Percentiles rank a stretch among this genome's conserved stretches.
Evolutionary conservation across 495 filamentous ascomycete species (phyloP).

Genomic region (Mycothermus thermophilus): DNA sequence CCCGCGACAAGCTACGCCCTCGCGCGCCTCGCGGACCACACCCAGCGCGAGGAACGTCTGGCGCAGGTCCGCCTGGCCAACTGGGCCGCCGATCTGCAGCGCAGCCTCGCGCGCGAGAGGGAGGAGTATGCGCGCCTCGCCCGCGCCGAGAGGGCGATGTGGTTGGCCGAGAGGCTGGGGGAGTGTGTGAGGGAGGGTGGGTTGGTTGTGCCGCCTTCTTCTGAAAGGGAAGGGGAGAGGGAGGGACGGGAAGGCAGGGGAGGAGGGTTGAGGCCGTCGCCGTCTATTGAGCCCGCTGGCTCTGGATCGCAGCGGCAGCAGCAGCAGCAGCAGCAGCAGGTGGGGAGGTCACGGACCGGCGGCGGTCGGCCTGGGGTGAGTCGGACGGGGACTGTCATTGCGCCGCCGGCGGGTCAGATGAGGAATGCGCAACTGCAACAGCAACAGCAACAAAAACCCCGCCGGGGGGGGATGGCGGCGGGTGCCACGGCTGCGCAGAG

Average conservation of each 20-base stretch:
- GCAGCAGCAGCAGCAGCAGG: background rate
- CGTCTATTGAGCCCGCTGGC: background rate
- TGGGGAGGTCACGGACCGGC: too few species aligned
- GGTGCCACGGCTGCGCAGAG: too few species aligned
- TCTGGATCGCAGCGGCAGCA: background rate
- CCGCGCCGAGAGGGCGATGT: slow-evolving; percentile 57
- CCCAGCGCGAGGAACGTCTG: slow-evolving; percentile 56
- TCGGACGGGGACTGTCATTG: too few species aligned
- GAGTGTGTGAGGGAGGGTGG: slow-evolving; percentile 65
- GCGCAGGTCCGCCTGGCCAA: slow-evolving; percentile 70
- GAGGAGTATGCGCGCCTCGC: slow-evolving; percentile 59
- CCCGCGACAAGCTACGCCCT: slow-evolving; percentile 46
- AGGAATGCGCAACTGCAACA: too few species aligned
- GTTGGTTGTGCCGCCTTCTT: slow-evolving; percentile 31
- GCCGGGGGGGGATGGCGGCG: too few species aligned
- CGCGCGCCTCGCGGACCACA: slow-evolving; percentile 56
- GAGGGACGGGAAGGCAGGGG: background rate
- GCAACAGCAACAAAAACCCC: background rate
- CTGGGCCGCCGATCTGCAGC: slow-evolving; percentile 85
- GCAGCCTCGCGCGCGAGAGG: slow-evolving; percentile 67
- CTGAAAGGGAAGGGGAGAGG: background rate
- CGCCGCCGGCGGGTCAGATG: too few species aligned
- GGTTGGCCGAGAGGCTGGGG: slow-evolving; percentile 61
- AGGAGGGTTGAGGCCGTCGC: background rate
- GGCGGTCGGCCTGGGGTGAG: too few species aligned